Percentiles rank a stretch among this genome's conserved stretches.
These are phyloP conservation scores for Smallanthus sonchifolius DNA, from an alignment of 129 eudicot genomes.

Conservation along the genomic window DNA sequence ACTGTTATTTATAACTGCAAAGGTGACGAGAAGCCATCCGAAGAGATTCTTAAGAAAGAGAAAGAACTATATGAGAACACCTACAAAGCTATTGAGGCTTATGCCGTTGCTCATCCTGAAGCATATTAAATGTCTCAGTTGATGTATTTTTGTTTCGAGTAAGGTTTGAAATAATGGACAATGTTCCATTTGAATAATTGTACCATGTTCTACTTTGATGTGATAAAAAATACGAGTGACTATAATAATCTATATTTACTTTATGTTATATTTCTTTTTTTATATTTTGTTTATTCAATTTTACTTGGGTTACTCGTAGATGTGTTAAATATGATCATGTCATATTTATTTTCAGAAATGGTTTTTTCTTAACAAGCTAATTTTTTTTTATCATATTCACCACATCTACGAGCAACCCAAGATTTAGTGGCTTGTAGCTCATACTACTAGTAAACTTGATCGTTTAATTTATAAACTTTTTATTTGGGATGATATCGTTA, in stretches of 20 bases:
- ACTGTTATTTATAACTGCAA: background rate
- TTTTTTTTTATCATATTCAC: no score
- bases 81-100: slow-evolving; percentile 2
- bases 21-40: slow-evolving; percentile 9
- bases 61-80: background rate
- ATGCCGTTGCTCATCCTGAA: background rate
- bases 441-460: no score
- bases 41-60: background rate
- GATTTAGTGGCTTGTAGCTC: no score
- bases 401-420: no score
- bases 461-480: no score
- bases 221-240: background rate
- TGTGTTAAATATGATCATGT: no score
- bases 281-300: no score
- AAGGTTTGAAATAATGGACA: background rate
- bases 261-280: background rate
- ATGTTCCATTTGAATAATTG: background rate
- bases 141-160: background rate
- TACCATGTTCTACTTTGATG: background rate
- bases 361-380: no score
- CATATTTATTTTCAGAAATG: no score
- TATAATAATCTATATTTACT: background rate
- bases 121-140: background rate
- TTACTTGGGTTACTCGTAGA: no score
- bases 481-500: no score